Base-by-base conservation (phyloP, 495 filamentous ascomycete species). In the Aspergillus bridgeri region DNA sequence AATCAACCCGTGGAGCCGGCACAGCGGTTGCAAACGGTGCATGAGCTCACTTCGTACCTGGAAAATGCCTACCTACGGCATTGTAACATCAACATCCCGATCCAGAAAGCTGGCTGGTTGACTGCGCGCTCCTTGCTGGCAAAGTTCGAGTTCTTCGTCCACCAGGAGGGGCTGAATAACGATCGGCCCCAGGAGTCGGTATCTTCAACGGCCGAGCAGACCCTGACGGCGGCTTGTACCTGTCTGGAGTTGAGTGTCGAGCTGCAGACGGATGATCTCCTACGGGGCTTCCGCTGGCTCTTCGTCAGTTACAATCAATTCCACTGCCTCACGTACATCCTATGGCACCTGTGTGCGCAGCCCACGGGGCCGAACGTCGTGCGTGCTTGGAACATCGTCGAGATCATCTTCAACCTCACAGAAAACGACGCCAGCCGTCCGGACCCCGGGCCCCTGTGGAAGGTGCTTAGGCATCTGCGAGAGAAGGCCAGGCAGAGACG, bases 291-390 rank as follows among this genome's bases (percentile, higher is more conserved):
- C 47, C 61, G 62, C 33, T 73, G 70, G 70, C 19, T 73, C 1
- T 57, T 60, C 0, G 61, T 60, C 0, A 70, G 67, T 17, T 71
- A 64, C 29, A 66, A 64, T 2, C 69, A 68, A 29, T 71, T 60
- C 27, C 68, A 69, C 42, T 58, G 68, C 0, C 60, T 73, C 17
- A 73, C 70, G 1, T 69, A 70, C 45, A 61, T 63, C 4, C 62
- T 73, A 0, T 73, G 70, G 70, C 57, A 67, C 45, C 49, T 73
- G 18, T 73, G 70, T 54, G 58, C 70, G 11, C 60, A 60, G 27
- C 69, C 69, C 0, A 54, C 27, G 1, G 61, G 56, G 2, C 48
- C 58, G 11, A 49, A 59, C 6, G 60, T 58, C 0, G 59, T 65
- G 9, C 56, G 56, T 1, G 64, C 66, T 7, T 71, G 68, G 68